A percentile compares a stretch with the other conserved stretches of the same genome.
phyloP scores from a whole-genome alignment of 306 rosid species.

The Benincasa hispida region DNA sequence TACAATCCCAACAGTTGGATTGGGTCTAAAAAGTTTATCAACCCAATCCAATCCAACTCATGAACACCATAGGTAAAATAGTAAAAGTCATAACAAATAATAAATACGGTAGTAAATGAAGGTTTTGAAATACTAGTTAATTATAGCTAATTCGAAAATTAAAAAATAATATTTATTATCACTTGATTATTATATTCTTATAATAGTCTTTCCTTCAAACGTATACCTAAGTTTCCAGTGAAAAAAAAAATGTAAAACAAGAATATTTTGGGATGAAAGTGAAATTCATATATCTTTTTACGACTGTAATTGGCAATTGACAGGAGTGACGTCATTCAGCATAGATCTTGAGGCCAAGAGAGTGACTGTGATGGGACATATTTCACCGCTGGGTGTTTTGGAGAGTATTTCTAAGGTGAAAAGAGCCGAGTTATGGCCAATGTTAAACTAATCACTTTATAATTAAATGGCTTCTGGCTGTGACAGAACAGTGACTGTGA shows the following conservation, averaged over 20 bases:
- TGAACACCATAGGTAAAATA: too few relatives aligned
- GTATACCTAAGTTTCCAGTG: too few relatives aligned
- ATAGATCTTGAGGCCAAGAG: conserved; percentile 72
- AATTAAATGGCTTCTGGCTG: not conserved
- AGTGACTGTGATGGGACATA: conserved; percentile 89
- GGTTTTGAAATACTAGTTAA: too few relatives aligned
- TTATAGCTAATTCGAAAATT: too few relatives aligned
- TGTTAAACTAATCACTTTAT: not conserved
- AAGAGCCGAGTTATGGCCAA: conserved; percentile 47
- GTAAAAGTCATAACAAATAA: too few relatives aligned
- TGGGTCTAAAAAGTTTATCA: too few relatives aligned
- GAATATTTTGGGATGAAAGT: not conserved
- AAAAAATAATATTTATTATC: too few relatives aligned
- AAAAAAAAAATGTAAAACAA: not conserved
- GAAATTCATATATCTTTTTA: not conserved
- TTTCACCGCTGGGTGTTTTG: conserved; percentile 56
- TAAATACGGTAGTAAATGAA: too few relatives aligned
- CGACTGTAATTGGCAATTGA: not conserved
- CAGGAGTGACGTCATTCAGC: conserved; percentile 87
- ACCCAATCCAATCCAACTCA: too few relatives aligned
- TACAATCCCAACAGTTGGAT: too few relatives aligned
- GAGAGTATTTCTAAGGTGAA: conserved; percentile 87
- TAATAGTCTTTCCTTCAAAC: too few relatives aligned
- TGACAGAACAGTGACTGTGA: not conserved
- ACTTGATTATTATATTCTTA: too few relatives aligned